Evolutionary conservation across 2,329 filamentous ascomycete species (phyloP).

Genomic region (Penicillium psychrosexuale): DNA sequence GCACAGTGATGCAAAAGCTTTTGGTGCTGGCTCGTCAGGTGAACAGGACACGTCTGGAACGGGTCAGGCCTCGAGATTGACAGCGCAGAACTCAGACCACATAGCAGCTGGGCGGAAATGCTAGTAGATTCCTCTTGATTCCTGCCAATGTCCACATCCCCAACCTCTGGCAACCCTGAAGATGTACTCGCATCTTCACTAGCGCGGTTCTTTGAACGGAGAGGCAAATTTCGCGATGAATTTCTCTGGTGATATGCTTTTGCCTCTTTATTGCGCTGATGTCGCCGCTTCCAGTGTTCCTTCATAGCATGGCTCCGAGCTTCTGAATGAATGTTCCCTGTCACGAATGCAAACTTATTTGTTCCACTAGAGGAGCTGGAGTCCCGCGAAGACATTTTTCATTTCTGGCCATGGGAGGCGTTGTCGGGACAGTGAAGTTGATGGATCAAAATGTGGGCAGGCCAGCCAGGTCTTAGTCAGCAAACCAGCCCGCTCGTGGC

Average conservation of each 20-base stretch:
- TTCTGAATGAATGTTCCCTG: constrained; percentile 15
- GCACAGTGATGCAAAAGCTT: constrained; percentile 40
- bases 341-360: constrained; percentile 24
- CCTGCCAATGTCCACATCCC: neutral
- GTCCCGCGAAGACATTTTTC: too few relatives aligned
- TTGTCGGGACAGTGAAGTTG: too few relatives aligned
- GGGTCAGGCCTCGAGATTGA: constrained; percentile 31
- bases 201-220: neutral
- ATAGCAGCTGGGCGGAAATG: constrained; percentile 18
- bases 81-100: constrained; percentile 32
- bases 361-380: too few relatives aligned
- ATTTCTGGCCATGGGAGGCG: too few relatives aligned
- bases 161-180: neutral
- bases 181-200: neutral
- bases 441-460: too few relatives aligned
- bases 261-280: constrained; percentile 13
- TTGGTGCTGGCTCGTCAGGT: constrained; percentile 35
- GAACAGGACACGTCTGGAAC: constrained; percentile 37
- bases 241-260: constrained; percentile 2
- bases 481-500: too few relatives aligned
- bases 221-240: constrained; percentile 4
- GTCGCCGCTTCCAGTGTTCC: constrained; percentile 36
- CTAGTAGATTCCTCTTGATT: neutral
- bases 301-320: constrained; percentile 40
- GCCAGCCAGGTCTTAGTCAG: too few relatives aligned